Evolutionary conservation across 1,284 basidiomycete genomes (phyloP).

Genomic region (Pisolithus thermaeus): DNA sequence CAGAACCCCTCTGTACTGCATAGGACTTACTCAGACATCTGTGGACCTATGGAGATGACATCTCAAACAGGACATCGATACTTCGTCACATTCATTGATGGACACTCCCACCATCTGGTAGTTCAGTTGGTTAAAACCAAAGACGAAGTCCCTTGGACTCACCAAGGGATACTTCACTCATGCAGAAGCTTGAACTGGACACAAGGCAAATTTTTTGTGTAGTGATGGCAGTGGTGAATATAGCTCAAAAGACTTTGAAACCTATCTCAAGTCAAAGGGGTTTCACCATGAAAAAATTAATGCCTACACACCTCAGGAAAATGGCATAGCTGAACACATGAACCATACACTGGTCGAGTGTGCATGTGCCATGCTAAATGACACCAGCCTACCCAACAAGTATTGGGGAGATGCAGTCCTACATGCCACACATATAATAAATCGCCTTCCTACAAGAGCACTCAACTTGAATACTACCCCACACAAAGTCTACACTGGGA

Average conservation of each 20-base stretch:
- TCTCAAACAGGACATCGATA: background rate
- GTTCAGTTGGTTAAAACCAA: conserved; percentile 5
- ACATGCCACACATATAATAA: conserved; percentile 23
- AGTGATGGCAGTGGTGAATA: no score
- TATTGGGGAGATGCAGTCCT: no score
- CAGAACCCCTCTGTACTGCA: no score
- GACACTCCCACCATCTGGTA: conserved; percentile 4
- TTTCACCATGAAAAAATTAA: no score
- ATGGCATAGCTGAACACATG: background rate
- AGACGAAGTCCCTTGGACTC: background rate
- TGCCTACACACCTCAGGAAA: no score
- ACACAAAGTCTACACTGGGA: background rate
- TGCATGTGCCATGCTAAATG: conserved; percentile 16
- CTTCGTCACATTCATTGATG: conserved; percentile 7
- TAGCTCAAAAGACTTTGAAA: no score
- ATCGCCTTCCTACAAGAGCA: conserved; percentile 13
- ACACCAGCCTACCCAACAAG: conserved; percentile 8
- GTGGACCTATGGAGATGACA: background rate
- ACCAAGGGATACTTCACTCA: background rate
- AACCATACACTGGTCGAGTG: conserved; percentile 14
- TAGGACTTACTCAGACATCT: no score
- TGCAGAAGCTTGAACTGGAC: background rate
- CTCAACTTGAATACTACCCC: background rate
- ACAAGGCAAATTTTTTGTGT: background rate
- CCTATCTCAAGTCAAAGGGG: no score